Evolutionary conservation across 1,284 basidiomycete species (phyloP), one percentile per base, ranked within the genome.

Genomic region (Malassezia restricta): DNA sequence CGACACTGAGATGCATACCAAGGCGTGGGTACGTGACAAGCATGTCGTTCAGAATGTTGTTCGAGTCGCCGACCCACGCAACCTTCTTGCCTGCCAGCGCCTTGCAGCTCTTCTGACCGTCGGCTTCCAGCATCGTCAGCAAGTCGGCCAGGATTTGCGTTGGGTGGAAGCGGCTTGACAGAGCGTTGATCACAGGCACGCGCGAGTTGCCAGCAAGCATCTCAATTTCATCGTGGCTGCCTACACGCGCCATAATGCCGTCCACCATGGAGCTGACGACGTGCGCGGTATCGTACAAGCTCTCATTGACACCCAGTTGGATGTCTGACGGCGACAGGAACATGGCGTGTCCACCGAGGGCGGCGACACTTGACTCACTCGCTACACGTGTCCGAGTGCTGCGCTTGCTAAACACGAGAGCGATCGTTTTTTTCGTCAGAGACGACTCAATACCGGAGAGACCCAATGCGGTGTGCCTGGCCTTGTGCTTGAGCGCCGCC

Each of bases 1-100:
- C 94, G 29, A 98, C 79, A 48, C 85, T 82, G 40, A 98, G 74
- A 51, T 83, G 77, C 75, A 92, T 88, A 0, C 94, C 94, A 2
- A 98, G 76, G 37, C 94, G 83, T 33, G 92, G 92, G 68, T 86
- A 86, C 6, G 87, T 82, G 50, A 95, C 92, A 33, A 96, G 82
- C 85, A 98, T 91, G 74, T 98, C 92, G 75, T 96, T 89, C 53
- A 94, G 78, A 48, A 98, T 89, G 73, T 98, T 98, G 58, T 91
- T 88, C 31, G 85, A 85, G 76, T 98, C 94, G 6, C 92, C 94
- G 47, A 98, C 82, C 76, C 91, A 98, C 4, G 91, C 85, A 5
- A 72, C 65, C 46, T 64, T 67, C 37, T 75, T 68, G 1, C 73
- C 69, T 1, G 68, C 59, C 2, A 77, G 60, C 31, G 65, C 59